A percentile compares a stretch with the other conserved stretches of the same genome.
Conservation (phyloP, 169 alveolate genomes). For the Babesia ovis region DNA sequence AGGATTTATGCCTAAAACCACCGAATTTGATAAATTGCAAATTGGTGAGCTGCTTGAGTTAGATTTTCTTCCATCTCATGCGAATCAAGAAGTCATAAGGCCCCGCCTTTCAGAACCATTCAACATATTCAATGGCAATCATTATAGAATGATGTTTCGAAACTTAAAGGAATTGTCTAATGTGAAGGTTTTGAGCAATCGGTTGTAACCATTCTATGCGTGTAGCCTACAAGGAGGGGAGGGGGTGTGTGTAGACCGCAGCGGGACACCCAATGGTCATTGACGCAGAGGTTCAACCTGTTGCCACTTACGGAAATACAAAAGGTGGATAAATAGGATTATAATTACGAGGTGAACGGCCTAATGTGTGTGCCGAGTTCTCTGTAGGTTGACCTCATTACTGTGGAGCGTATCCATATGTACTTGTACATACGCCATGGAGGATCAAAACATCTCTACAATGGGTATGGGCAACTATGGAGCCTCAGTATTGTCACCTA, state of each 20-base stretch:
- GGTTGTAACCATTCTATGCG: neutral
- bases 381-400: neutral
- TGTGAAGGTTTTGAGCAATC: neutral
- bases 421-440: neutral
- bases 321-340: neutral
- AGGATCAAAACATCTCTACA: neutral
- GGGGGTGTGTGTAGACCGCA: conserved; percentile 37
- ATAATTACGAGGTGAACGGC: neutral
- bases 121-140: conserved; percentile 28
- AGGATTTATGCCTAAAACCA: neutral
- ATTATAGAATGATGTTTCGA: conserved; percentile 12
- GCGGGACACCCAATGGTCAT: conserved; percentile 11
- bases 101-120: conserved; percentile 52
- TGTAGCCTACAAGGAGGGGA: neutral
- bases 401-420: neutral
- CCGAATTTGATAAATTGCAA: neutral
- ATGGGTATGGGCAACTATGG: neutral
- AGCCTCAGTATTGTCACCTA: neutral
- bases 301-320: neutral
- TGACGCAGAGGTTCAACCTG: neutral
- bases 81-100: conserved; percentile 2
- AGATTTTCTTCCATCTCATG: conserved; percentile 1
- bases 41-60: conserved; percentile 2
- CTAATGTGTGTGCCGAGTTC: neutral
- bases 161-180: conserved; percentile 40